Base-by-base conservation (phyloP, 2,329 filamentous ascomycete species). In the Botrytis medusae region DNA sequence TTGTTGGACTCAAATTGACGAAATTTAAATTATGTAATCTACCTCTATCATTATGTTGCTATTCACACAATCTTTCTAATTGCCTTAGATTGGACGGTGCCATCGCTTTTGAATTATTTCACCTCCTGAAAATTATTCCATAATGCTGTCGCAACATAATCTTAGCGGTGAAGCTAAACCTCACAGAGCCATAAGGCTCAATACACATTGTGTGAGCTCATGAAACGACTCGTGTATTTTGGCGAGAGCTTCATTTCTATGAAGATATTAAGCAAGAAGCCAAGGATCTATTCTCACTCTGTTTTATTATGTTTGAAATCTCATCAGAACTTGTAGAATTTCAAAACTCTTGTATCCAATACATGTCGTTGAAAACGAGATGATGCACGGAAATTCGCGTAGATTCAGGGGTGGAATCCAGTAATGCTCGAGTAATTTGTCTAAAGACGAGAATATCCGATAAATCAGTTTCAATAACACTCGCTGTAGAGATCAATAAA, bases 51-150 rank as follows among this genome's bases (percentile, higher is more conserved):
- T 54, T 29, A 29, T 2, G 2, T 18, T 16, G 6, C 51, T 8
- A 54, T 4, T 29, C n/a, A 29, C n/a, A 57, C 2, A 32, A 2
- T 14, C 16, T 57, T 18, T 9, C 14, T 29, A 14, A 29, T 9
- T 57, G 51, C 18, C 48, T 48, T 54, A 54, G 12, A 25, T 6
- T 54, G 5, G 16, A 25, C 14, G 1, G 22, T 16, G 16, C 12
- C 5, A 16, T 54, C 6, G 25, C 2, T 14, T 1, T 1, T 3
- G 16, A 7, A 16, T 2, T n/a, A 1, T 0, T 29, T 9, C 8
- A 2, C 51, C 16, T 29, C n/a, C 1, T 29, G 1, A 57, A 18
- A 1, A 29, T 29, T 18, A 29, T 29, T 2, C 6, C 4, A 8
- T 3, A 18, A 29, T 18, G 3, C 14, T 29, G n/a, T 4, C 16